Percentiles rank a stretch among this genome's conserved stretches.
phyloP scores from a whole-genome alignment of 1,284 basidiomycete species.

The Papiliotrema laurentii region DNA sequence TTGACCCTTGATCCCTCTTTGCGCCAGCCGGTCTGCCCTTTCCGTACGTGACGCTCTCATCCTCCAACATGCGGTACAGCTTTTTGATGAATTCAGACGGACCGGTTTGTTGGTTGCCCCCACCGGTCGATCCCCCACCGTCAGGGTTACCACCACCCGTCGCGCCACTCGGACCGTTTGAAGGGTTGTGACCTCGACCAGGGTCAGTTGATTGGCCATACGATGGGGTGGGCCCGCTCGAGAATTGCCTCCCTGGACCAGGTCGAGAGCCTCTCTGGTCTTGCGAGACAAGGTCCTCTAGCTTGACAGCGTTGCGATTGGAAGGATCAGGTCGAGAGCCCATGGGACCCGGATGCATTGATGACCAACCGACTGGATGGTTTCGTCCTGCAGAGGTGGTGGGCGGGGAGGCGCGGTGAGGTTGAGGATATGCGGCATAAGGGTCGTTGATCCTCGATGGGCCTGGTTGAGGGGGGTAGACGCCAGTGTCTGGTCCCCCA shows the following conservation, averaged over 20 bases:
- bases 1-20: constrained; percentile 22
- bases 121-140: constrained; percentile 1
- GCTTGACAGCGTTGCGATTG: constrained; percentile 10
- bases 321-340: neutral
- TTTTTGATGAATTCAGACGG: constrained; percentile 87
- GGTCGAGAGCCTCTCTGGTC: neutral
- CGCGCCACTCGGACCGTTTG: too few species aligned
- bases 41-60: constrained; percentile 37
- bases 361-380: neutral
- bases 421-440: neutral
- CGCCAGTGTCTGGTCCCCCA: neutral
- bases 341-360: neutral
- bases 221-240: too few species aligned
- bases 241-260: neutral
- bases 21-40: constrained; percentile 30
- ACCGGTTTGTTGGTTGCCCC: constrained; percentile 13
- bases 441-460: neutral
- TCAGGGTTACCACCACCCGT: neutral
- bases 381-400: neutral
- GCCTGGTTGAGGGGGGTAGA: neutral
- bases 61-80: constrained; percentile 67
- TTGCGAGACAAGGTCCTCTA: constrained; percentile 18
- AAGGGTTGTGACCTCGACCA: too few species aligned
- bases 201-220: too few species aligned
- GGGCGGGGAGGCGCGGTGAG: neutral